Percentiles rank a stretch among this genome's conserved stretches.
phyloP scores from a whole-genome alignment of 352 stramenopile genomes.

The Globisporangium yorkense region DNA sequence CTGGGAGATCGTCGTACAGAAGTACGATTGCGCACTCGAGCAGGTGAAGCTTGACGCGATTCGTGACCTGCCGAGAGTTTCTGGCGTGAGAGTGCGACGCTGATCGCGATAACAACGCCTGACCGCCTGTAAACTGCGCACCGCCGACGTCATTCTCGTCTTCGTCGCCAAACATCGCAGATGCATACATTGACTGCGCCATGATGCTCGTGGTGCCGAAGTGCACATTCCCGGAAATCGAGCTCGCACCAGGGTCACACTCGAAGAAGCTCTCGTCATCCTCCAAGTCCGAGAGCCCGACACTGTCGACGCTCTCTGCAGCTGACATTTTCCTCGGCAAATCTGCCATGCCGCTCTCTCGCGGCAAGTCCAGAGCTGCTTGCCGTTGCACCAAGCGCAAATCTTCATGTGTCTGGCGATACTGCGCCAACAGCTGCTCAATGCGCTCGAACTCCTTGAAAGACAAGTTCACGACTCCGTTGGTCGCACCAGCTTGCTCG shows the following conservation, averaged over 20 bases:
- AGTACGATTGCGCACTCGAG: conserved; percentile 67
- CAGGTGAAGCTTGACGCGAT: conserved; percentile 70
- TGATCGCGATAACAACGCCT: conserved; percentile 6
- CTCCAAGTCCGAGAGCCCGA: conserved; percentile 78
- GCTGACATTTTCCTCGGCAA: conserved; percentile 48
- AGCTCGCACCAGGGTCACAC: conserved; percentile 61
- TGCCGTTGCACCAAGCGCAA: conserved; percentile 26
- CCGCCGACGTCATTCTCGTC: conserved; percentile 21
- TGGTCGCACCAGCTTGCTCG: conserved; percentile 5
- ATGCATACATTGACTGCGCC: conserved; percentile 82
- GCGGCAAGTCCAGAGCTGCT: conserved; percentile 6
- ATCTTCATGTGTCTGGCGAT: conserved; percentile 72
- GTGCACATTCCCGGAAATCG: conserved; percentile 20
- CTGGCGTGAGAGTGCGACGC: neutral
- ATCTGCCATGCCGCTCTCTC: conserved; percentile 16
- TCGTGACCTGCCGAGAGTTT: conserved; percentile 39
- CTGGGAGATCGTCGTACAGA: conserved; percentile 76
- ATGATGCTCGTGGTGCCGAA: conserved; percentile 44
- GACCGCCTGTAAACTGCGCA: neutral
- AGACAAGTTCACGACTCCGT: conserved; percentile 47
- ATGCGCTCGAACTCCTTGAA: conserved; percentile 83
- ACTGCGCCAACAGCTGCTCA: conserved; percentile 73
- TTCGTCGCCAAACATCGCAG: conserved; percentile 42
- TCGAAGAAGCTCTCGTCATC: conserved; percentile 78
- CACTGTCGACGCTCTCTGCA: conserved; percentile 75